Evolutionary conservation across 768 basidiomycete genomes (phyloP).

Genomic region (Panellus pusillus): DNA sequence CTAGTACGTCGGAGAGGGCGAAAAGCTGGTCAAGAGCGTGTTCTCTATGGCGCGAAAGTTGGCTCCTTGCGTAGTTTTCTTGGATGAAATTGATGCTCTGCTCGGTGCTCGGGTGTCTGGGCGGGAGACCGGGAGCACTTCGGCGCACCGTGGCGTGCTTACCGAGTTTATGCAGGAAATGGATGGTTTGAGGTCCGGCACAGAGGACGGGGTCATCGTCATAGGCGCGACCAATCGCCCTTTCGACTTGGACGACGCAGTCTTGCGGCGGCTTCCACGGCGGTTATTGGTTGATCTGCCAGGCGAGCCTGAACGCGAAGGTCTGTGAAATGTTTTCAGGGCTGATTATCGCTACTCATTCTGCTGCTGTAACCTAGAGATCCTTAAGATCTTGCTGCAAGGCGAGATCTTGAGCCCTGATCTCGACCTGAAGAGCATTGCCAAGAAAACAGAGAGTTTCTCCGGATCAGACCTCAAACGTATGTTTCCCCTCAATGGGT

Average conservation of each 20-base stretch:
- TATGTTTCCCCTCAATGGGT: conserved; percentile 38
- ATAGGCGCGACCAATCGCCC: conserved; percentile 95
- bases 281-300: conserved; percentile 88
- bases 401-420: conserved; percentile 72
- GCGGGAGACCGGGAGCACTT: conserved; percentile 73
- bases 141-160: conserved; percentile 85
- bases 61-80: conserved; percentile 90
- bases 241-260: conserved; percentile 89
- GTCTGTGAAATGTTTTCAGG: conserved; percentile 40
- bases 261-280: conserved; percentile 84
- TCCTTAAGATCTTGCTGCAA: conserved; percentile 83
- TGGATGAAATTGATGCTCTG: conserved; percentile 93
- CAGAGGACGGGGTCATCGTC: conserved; percentile 81
- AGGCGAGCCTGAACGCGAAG: conserved; percentile 80
- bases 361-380: conserved; percentile 49
- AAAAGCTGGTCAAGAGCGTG: conserved; percentile 85
- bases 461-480: conserved; percentile 96
- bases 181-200: conserved; percentile 85
- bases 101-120: conserved; percentile 83
- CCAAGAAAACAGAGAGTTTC: conserved; percentile 78
- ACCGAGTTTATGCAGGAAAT: conserved; percentile 96
- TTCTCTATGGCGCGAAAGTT: conserved; percentile 84
- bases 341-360: conserved; percentile 7
- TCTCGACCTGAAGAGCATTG: conserved; percentile 58
- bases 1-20: conserved; percentile 87